Percentiles rank a stretch among this genome's conserved stretches.
Conservation (phyloP, 257 asterid species). For the Striga asiatica region DNA sequence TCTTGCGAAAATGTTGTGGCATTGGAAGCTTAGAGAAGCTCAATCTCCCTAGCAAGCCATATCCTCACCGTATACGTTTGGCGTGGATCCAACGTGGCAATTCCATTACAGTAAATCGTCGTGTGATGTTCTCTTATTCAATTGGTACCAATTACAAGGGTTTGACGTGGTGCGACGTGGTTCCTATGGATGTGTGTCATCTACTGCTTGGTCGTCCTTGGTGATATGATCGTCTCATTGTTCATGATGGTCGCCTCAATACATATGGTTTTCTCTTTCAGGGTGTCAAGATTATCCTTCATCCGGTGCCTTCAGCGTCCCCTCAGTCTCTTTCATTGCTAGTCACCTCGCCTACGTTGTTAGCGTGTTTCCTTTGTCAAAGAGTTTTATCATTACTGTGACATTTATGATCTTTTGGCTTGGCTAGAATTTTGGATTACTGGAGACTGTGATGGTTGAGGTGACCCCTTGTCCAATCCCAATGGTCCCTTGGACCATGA, state of each 20-base stretch:
- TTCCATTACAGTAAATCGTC: background rate
- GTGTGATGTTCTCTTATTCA: background rate
- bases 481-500: constrained; percentile 94
- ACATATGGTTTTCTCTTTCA: background rate
- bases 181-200: background rate
- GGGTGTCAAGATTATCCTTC: background rate
- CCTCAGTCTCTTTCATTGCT: no score
- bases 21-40: background rate
- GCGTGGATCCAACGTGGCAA: background rate
- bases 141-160: background rate
- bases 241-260: background rate
- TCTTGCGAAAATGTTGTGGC: background rate
- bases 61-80: background rate
- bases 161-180: background rate
- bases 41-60: background rate
- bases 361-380: no score
- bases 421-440: constrained; percentile 99
- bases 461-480: constrained; percentile 77
- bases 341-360: no score
- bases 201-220: background rate
- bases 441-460: constrained; percentile 91
- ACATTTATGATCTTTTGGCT: constrained; percentile 85
- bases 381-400: constrained; percentile 91
- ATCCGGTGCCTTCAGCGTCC: no score
- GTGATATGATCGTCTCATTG: background rate